A percentile compares a stretch with the other conserved stretches of the same genome.
Evolutionary conservation across 306 rosid species (phyloP).

Genomic region (Aeschynomene evenia): DNA sequence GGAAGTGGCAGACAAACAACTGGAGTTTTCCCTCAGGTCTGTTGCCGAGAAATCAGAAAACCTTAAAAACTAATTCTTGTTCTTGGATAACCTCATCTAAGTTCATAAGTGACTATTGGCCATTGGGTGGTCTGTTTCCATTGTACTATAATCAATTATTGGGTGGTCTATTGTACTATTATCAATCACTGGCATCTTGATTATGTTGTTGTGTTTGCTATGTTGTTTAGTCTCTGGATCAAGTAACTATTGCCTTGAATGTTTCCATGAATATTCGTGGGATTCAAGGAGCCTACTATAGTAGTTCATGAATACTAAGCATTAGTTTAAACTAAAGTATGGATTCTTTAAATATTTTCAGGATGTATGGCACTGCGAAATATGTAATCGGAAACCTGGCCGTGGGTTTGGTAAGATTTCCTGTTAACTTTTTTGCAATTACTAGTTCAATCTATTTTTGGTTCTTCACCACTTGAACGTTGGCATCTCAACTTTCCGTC

Average conservation of each 20-base stretch:
- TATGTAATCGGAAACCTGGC: constrained; percentile 97
- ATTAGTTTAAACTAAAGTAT: constrained; percentile 17
- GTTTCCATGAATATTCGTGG: constrained; percentile 6
- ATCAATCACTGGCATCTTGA: constrained; percentile 5
- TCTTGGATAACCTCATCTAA: constrained; percentile 27
- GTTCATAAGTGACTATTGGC: constrained; percentile 31
- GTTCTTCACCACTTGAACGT: constrained; percentile 10
- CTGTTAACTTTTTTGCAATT: constrained; percentile 19
- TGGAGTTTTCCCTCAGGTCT: constrained; percentile 98
- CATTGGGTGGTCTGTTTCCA: background rate
- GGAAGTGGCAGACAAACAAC: constrained; percentile 93
- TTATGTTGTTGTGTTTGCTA: constrained; percentile 17
- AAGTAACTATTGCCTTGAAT: constrained; percentile 17
- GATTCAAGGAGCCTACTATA: constrained; percentile 1
- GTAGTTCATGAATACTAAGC: constrained; percentile 18
- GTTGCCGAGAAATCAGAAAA: constrained; percentile 35
- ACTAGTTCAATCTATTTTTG: constrained; percentile 4
- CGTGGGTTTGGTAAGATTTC: constrained; percentile 84
- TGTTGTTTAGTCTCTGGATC: constrained; percentile 3
- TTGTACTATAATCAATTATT: constrained; percentile 20
- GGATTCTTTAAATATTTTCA: constrained; percentile 44
- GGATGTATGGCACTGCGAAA: constrained; percentile 99
- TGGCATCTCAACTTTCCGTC: constrained; percentile 3
- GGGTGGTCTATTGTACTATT: constrained; percentile 17
- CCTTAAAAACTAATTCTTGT: constrained; percentile 19